Conservation (phyloP, 768 basidiomycete genomes). For the Amanita rubescens region DNA sequence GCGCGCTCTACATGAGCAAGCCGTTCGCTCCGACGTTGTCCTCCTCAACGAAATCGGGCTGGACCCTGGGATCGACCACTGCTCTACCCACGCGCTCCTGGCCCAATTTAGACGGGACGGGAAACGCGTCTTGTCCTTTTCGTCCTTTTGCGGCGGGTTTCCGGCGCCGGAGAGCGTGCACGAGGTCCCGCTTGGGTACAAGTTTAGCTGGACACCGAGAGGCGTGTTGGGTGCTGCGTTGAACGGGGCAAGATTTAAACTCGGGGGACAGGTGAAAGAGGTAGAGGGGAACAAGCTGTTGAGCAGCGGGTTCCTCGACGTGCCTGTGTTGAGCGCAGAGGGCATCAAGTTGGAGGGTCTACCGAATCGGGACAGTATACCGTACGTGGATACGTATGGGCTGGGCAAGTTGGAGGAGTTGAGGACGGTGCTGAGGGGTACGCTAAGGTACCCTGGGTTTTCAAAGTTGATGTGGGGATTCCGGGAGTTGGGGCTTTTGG, state of each 20-base stretch:
- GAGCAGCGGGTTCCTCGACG: constrained; percentile 48
- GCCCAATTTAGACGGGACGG: constrained; percentile 39
- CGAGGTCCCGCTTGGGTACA: constrained; percentile 74
- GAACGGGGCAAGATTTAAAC: constrained; percentile 62
- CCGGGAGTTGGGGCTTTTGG: constrained; percentile 61
- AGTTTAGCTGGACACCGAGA: constrained; percentile 89
- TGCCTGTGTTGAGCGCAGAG: constrained; percentile 40
- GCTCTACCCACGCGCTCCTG: constrained; percentile 73
- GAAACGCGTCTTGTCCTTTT: constrained; percentile 63
- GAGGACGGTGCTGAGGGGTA: constrained; percentile 75
- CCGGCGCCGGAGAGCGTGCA: constrained; percentile 62
- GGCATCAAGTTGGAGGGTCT: constrained; percentile 72
- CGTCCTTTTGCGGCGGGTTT: constrained; percentile 89
- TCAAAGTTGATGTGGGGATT: constrained; percentile 66
- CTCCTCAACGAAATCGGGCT: constrained; percentile 87
- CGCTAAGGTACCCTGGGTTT: constrained; percentile 88
- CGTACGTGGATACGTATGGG: constrained; percentile 61
- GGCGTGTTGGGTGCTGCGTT: constrained; percentile 79
- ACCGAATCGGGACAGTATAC: constrained; percentile 76
- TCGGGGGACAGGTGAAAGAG: constrained; percentile 21
- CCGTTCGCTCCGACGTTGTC: constrained; percentile 53
- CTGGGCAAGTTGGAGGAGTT: constrained; percentile 35
- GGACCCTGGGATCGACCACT: constrained; percentile 87
- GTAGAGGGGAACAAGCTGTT: constrained; percentile 52
- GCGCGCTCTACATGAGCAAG: constrained; percentile 55